Evolutionary conservation across 1,284 basidiomycete genomes (phyloP).

Genomic region (Papiliotrema laurentii): DNA sequence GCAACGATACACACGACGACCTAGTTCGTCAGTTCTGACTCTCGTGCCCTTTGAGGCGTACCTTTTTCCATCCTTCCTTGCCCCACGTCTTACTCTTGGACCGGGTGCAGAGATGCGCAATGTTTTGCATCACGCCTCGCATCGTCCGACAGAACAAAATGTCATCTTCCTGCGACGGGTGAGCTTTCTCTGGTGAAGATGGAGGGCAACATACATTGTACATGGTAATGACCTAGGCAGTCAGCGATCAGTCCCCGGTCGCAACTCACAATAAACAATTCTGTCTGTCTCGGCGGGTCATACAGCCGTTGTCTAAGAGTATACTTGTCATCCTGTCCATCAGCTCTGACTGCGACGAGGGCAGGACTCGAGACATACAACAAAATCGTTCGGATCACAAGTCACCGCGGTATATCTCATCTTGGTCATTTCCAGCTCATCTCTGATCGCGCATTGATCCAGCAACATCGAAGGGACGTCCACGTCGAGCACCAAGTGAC

Average conservation of each 20-base stretch:
- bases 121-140: conserved; percentile 87
- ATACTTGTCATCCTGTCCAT: conserved; percentile 58
- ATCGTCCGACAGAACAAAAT: conserved; percentile 76
- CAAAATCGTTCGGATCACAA: conserved; percentile 86
- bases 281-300: conserved; percentile 69
- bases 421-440: conserved; percentile 85
- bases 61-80: conserved; percentile 96
- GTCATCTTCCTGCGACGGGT: conserved; percentile 57
- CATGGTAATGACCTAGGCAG: conserved; percentile 63
- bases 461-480: conserved; percentile 80
- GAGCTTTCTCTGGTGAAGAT: neutral
- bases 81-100: conserved; percentile 82
- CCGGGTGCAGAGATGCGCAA: conserved; percentile 41
- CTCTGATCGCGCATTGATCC: conserved; percentile 66
- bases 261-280: conserved; percentile 63
- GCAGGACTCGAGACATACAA: conserved; percentile 34
- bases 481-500: conserved; percentile 83
- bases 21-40: conserved; percentile 14
- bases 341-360: conserved; percentile 1
- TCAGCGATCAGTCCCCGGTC: neutral
- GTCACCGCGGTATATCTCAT: conserved; percentile 94
- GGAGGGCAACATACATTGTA: conserved; percentile 53
- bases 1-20: conserved; percentile 60
- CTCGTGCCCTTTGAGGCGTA: conserved; percentile 25
- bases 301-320: conserved; percentile 74